Conservation (phyloP, 2,329 filamentous ascomycete species). For the Botryotinia convoluta region DNA sequence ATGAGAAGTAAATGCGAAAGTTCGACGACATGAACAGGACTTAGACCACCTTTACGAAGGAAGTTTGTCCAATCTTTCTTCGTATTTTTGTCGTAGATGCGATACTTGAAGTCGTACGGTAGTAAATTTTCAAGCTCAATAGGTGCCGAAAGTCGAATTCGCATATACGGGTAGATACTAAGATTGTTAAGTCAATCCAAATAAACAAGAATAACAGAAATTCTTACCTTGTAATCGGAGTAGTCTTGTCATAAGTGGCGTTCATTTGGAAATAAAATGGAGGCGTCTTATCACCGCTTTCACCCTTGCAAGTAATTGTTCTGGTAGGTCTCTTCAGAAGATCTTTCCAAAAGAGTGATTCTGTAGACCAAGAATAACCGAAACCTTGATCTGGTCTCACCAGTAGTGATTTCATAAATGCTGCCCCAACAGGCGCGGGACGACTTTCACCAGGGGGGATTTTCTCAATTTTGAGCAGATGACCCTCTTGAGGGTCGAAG, state of each 20-base stretch:
- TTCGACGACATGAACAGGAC: conserved; percentile 95
- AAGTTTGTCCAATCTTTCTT: conserved; percentile 99
- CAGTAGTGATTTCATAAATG: conserved; percentile 82
- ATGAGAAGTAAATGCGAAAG: conserved; percentile 88
- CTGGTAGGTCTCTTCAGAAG: conserved; percentile 79
- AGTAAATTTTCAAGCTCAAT: conserved; percentile 92
- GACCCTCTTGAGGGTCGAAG: conserved; percentile 80
- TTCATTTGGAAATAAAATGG: conserved; percentile 98
- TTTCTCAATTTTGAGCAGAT: conserved; percentile 96
- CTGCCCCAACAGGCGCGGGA: conserved; percentile 88
- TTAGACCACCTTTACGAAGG: conserved; percentile 90
- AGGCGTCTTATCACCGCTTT: conserved; percentile 70
- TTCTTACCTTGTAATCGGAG: conserved; percentile 70
- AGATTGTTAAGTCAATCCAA: conserved; percentile 36
- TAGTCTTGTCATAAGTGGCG: conserved; percentile 77
- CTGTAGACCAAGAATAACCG: conserved; percentile 91
- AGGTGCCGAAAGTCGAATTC: conserved; percentile 83
- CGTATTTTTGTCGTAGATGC: conserved; percentile 97
- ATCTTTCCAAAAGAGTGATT: conserved; percentile 90
- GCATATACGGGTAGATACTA: conserved; percentile 91
- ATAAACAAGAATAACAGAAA: neutral
- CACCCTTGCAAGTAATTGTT: conserved; percentile 84
- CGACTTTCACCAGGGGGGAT: conserved; percentile 87
- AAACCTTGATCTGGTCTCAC: conserved; percentile 93
- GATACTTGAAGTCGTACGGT: conserved; percentile 98